Base-by-base conservation (phyloP, 1,284 basidiomycete genomes). In the Agroathelia rolfsii region DNA sequence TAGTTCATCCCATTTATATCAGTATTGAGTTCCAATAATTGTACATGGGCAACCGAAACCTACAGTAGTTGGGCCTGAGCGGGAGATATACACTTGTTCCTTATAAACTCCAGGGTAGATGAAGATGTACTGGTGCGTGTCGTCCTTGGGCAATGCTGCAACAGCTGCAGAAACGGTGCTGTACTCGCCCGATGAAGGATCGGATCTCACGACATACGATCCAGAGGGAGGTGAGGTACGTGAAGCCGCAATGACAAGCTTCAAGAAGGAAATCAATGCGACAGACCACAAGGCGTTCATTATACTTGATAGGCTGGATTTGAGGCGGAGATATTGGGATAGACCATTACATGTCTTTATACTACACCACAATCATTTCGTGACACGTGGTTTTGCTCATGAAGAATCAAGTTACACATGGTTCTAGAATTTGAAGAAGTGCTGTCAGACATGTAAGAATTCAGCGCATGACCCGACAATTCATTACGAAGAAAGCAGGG, bases 31-130 rank as follows among this genome's bases (percentile, higher is more conserved):
- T n/a, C n/a, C n/a, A 6, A 32, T 24, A 25, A 18, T 10, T 8
- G 24, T 29, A 8, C 10, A 17, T 5, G 12, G 10, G 11, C 26
- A 17, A 27, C 7, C n/a, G 29, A 9, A 10, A 38, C 50, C 34
- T 37, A 65, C 64, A 1, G 56, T 64, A 12, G 65, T 49, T 3
- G 61, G 54, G 2, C 63, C 64, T 6, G 51, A 37, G 16, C 69
- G 64, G 11, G 61, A 63, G 38, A 75, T 69, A 34, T 61, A 53
- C 4, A 72, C 62, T 43, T 71, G 70, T 36, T 66, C 72, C 6
- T 50, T 55, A 46, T 73, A 75, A 3, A 63, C 71, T 5, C 69
- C 70, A 9, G 70, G 59, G 41, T 58, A 72, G 22, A 75, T 62
- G 54, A 73, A 74, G 38, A 73, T 68, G 5, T 59, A 53, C 35